Conservation (phyloP, 2,329 filamentous ascomycete genomes). For the Clonostachys rosea region DNA sequence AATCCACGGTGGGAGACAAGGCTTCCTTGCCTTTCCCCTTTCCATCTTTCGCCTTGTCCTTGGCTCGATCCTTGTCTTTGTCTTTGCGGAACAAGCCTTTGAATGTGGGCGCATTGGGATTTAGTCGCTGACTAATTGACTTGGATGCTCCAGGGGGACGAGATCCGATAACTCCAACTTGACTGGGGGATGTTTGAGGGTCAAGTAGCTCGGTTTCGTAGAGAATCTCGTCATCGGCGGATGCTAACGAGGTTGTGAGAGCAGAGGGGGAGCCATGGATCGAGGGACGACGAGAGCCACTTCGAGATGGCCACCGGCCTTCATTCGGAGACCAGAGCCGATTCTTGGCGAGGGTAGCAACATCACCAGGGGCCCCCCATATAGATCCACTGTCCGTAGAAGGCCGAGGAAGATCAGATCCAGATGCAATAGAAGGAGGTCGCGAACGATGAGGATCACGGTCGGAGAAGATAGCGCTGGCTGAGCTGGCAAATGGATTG, state of each 20-base stretch:
- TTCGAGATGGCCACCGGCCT: constrained; percentile 5
- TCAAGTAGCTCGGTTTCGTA: constrained; percentile 51
- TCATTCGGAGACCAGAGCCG: constrained; percentile 61
- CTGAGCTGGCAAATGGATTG: constrained; percentile 46
- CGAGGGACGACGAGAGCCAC: constrained; percentile 38
- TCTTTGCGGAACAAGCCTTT: constrained; percentile 59
- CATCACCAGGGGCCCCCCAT: constrained; percentile 54
- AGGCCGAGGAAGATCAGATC: constrained; percentile 65
- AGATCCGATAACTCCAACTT: constrained; percentile 75
- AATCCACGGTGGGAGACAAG: constrained; percentile 10
- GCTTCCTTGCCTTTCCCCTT: constrained; percentile 24
- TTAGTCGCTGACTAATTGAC: constrained; percentile 59
- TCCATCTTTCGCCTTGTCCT: constrained; percentile 27
- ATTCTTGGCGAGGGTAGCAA: constrained; percentile 42
- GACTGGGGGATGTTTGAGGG: constrained; percentile 46
- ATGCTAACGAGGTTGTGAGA: constrained; percentile 56
- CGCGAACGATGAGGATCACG: constrained; percentile 56
- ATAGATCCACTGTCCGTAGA: constrained; percentile 76
- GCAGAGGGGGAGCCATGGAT: constrained; percentile 69
- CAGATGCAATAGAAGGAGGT: constrained; percentile 63
- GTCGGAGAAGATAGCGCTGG: constrained; percentile 43
- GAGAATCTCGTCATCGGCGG: constrained; percentile 60
- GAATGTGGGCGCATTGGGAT: constrained; percentile 87
- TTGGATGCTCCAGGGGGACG: constrained; percentile 47
- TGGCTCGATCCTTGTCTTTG: constrained; percentile 23